Evolutionary conservation across 192 early-diverging fungal species (phyloP).

Genomic region (Coemansia sp.): DNA sequence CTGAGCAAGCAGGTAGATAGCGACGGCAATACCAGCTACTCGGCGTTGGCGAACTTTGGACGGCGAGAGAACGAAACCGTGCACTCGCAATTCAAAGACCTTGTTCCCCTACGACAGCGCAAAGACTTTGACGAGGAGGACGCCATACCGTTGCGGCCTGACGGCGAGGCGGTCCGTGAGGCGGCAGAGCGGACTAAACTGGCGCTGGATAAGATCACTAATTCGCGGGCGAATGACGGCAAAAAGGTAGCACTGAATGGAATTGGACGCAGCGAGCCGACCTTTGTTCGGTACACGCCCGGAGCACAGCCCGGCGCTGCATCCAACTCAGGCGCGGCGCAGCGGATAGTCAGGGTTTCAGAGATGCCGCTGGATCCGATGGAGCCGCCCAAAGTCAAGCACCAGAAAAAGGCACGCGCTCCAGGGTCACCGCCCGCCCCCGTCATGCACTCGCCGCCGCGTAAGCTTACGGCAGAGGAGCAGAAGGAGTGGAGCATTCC

Average conservation of each 20-base stretch:
- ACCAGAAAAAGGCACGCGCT: conserved; percentile 86
- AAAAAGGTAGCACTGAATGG: conserved; percentile 66
- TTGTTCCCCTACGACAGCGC: conserved; percentile 74
- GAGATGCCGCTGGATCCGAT: conserved; percentile 97
- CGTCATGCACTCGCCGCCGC: conserved; percentile 97
- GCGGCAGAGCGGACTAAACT: conserved; percentile 86
- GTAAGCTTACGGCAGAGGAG: conserved; percentile 95
- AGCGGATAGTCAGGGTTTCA: conserved; percentile 94
- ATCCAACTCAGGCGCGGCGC: conserved; percentile 74
- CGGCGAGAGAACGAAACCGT: conserved; percentile 71
- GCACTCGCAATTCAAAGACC: conserved; percentile 83
- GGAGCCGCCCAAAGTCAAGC: conserved; percentile 92
- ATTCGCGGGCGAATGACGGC: conserved; percentile 47
- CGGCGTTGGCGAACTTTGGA: conserved; percentile 84
- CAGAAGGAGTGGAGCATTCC: conserved; percentile 97
- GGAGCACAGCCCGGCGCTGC: conserved; percentile 65
- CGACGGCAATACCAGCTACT: conserved; percentile 88
- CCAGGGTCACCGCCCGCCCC: conserved; percentile 95
- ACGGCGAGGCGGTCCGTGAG: conserved; percentile 75
- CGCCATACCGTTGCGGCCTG: conserved; percentile 75
- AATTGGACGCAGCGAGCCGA: conserved; percentile 66
- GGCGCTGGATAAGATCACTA: conserved; percentile 83
- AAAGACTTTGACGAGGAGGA: conserved; percentile 67
- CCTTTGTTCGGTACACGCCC: conserved; percentile 92
- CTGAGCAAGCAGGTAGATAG: conserved; percentile 90